Evolutionary conservation across 768 basidiomycete genomes (phyloP), one percentile per base, ranked within the genome.

Genomic region (Trametes punicea): DNA sequence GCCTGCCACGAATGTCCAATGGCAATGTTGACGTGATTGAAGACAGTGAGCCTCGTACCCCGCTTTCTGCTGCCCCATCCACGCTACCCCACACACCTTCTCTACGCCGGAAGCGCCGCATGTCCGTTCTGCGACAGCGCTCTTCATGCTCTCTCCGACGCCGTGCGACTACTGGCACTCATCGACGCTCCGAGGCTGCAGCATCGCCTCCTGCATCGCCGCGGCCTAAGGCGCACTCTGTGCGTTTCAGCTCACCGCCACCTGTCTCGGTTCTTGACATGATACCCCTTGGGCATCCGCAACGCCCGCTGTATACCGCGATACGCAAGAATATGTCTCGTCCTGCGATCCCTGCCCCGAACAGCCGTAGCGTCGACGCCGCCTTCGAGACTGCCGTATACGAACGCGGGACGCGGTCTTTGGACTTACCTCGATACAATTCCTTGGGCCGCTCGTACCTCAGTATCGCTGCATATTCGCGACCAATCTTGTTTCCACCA

Each of bases 271-370:
- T 34, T 4, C 46, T 47, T 33, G 47, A 59, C 20, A 8, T 30
- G 16, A 47, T 64, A 11, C 64, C 62, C 15, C 63, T 65, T 9
- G 63, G 63, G 5, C 61, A 61, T 27, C 64, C 65, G 0, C 46
- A 57, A n/a, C 61, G 67, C 2, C 67, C 67, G 11, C 60, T 68
- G 2, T 68, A 68, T 57, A 66, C 61, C 29, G 65, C 67, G 23
- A 68, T 68, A 33, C 62, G 67, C 15, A 62, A 58, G 63, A 63
- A 65, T 55, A 64, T 66, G 63, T 57, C 47, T 21, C 53, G 55
- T 20, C 64, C 56, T 29, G 30, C 36, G 23, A 60, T 47, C 50
- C 63, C 48, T 25, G 44, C 46, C 15, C 50, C 53, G 18, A 40
- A 42, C 58, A 13, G 20, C 44, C n/a, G 21, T 7, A 41, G 25